phyloP scores from a whole-genome alignment of 2,329 filamentous ascomycete genomes.

The Calonectria crousiana region DNA sequence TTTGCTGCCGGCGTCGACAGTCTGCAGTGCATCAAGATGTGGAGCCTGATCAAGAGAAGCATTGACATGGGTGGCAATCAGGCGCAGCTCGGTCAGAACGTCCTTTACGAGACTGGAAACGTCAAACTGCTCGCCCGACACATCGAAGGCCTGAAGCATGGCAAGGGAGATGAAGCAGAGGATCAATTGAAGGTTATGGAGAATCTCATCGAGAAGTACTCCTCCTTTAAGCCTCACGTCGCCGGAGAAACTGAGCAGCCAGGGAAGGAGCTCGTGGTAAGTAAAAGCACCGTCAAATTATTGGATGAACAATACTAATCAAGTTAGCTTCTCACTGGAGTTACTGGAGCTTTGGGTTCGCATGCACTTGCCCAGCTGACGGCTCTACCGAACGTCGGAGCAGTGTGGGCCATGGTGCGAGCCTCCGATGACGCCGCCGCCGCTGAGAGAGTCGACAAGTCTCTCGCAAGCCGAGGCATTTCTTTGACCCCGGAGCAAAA shows the following conservation, averaged over 20 bases:
- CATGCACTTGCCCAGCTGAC: constrained; percentile 70
- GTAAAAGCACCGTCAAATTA: background rate
- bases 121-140: constrained; percentile 34
- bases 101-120: constrained; percentile 67
- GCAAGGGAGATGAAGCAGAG: constrained; percentile 24
- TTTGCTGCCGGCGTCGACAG: constrained; percentile 70
- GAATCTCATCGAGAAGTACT: constrained; percentile 53
- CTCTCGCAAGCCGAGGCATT: constrained; percentile 28
- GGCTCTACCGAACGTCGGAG: constrained; percentile 66
- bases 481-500: constrained; percentile 35
- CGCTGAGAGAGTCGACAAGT: constrained; percentile 21
- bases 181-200: constrained; percentile 49
- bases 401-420: constrained; percentile 53
- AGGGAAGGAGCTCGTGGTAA: constrained; percentile 48
- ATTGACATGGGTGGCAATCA: constrained; percentile 60
- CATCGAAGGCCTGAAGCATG: constrained; percentile 38
- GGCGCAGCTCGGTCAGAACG: constrained; percentile 62
- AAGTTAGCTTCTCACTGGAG: constrained; percentile 65
- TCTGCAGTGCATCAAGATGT: constrained; percentile 68
- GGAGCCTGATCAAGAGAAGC: constrained; percentile 62
- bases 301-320: background rate
- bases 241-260: constrained; percentile 38
- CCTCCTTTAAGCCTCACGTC: constrained; percentile 43
- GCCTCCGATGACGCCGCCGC: constrained; percentile 26
- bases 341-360: constrained; percentile 71